Conservation (phyloP, 2,329 filamentous ascomycete species). For the Fusarium keratoplasticum region DNA sequence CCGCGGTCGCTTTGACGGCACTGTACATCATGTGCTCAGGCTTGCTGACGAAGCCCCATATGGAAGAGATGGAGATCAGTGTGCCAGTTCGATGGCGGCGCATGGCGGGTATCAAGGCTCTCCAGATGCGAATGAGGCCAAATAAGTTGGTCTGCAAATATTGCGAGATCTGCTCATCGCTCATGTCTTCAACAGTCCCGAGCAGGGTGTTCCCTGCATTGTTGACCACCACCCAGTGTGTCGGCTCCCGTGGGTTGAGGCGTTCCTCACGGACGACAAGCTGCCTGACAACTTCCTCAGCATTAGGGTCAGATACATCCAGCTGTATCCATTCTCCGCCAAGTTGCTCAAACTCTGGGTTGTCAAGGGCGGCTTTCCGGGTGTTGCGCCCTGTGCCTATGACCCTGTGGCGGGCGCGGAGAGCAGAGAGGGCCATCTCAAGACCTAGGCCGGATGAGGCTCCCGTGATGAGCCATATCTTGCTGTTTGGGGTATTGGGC, state of each 20-base stretch:
- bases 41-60: constrained; percentile 12
- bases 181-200: constrained; percentile 17
- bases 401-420: constrained; percentile 11
- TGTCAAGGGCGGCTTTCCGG: background rate
- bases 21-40: constrained; percentile 20
- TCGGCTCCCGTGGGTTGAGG: background rate
- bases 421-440: constrained; percentile 13
- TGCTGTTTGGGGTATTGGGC: background rate
- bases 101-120: constrained; percentile 9
- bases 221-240: background rate
- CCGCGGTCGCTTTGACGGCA: constrained; percentile 1
- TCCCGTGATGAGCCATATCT: constrained; percentile 10
- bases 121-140: constrained; percentile 10
- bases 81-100: constrained; percentile 1
- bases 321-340: constrained; percentile 9
- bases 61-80: constrained; percentile 9
- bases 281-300: background rate
- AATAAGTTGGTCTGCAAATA: constrained; percentile 15
- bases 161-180: constrained; percentile 1
- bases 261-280: background rate
- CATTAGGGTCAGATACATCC: background rate
- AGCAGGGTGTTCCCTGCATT: constrained; percentile 1
- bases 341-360: background rate
- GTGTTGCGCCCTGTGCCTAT: constrained; percentile 13
- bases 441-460: constrained; percentile 12